phyloP scores from a whole-genome alignment of 805 yeast species.

The Komagataella pastoris region DNA sequence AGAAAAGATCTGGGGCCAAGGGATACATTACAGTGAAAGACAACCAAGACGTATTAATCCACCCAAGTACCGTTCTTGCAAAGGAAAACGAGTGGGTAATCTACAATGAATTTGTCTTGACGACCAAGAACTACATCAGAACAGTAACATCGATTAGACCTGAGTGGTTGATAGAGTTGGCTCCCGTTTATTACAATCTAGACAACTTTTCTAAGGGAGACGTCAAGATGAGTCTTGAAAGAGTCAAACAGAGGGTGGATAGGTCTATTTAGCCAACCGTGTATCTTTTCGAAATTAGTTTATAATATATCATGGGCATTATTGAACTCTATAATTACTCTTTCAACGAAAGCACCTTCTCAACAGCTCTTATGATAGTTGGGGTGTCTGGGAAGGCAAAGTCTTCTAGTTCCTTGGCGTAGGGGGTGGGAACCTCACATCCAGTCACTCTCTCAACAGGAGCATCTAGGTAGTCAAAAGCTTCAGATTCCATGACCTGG shows the following conservation, averaged over 20 bases:
- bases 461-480: slow-evolving; percentile 95
- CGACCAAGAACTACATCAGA: slow-evolving; percentile 86
- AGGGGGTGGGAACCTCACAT: slow-evolving; percentile 99
- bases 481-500: slow-evolving; percentile 96
- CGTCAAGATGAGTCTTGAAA: slow-evolving; percentile 54
- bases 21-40: slow-evolving; percentile 91
- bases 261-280: not conserved
- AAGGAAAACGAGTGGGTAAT: slow-evolving; percentile 87
- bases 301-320: not conserved
- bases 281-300: not conserved
- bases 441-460: slow-evolving; percentile 98
- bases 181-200: slow-evolving; percentile 59
- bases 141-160: slow-evolving; percentile 87
- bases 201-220: slow-evolving; percentile 57
- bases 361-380: slow-evolving; percentile 75
- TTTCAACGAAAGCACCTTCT: slow-evolving; percentile 56
- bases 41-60: slow-evolving; percentile 89
- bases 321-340: slow-evolving; percentile 1
- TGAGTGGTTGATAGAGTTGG: slow-evolving; percentile 80
- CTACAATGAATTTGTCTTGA: slow-evolving; percentile 89
- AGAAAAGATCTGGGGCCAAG: slow-evolving; percentile 68
- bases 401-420: slow-evolving; percentile 91
- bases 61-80: slow-evolving; percentile 87
- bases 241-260: slow-evolving; percentile 32
- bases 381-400: slow-evolving; percentile 97